phyloP scores from a whole-genome alignment of 129 eudicot species.

The Centaurea solstitialis region DNA sequence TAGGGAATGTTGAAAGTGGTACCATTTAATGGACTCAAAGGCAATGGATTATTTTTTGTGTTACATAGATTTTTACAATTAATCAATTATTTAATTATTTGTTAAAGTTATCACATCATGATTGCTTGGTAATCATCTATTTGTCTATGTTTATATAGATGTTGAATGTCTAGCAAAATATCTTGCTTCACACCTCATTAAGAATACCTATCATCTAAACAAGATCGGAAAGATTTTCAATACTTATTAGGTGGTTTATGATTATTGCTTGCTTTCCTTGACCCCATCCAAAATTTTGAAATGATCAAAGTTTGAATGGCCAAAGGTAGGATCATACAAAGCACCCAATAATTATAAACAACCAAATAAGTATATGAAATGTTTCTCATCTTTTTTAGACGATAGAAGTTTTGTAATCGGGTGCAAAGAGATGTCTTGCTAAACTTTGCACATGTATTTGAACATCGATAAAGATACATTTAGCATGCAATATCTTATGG shows the following conservation, averaged over 20 bases:
- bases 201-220: slow-evolving; percentile 34
- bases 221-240: slow-evolving; percentile 44
- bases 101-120: background rate
- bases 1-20: slow-evolving; percentile 49
- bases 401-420: background rate
- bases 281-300: too few relatives aligned
- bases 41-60: slow-evolving; percentile 52
- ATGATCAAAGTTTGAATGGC: background rate
- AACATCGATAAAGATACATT: background rate
- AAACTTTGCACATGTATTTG: too few relatives aligned
- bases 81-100: background rate
- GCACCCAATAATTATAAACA: background rate
- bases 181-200: slow-evolving; percentile 62
- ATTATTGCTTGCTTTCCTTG: slow-evolving; percentile 47
- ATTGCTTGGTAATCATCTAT: background rate
- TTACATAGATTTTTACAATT: slow-evolving; percentile 10
- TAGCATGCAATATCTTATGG: background rate
- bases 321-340: background rate
- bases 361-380: background rate
- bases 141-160: slow-evolving; percentile 42
- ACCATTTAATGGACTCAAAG: slow-evolving; percentile 23
- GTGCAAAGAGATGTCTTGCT: background rate
- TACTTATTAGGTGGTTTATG: slow-evolving; percentile 56
- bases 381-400: background rate
- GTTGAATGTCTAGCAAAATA: slow-evolving; percentile 48